Conservation (phyloP, 1,139 yeast species). For the Lodderomyces orthopsilosis region DNA sequence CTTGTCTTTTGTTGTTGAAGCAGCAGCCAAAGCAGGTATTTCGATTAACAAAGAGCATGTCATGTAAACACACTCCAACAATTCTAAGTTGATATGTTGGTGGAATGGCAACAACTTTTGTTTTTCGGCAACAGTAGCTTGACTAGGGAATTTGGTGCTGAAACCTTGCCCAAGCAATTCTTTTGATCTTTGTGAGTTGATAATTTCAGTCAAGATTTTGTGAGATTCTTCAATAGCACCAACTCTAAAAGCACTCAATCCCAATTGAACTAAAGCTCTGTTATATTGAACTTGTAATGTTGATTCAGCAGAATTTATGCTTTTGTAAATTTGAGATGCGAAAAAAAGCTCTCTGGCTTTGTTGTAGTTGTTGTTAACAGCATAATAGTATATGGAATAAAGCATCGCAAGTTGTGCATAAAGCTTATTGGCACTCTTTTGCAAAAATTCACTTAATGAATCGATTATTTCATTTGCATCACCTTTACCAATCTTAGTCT, state of each 20-base stretch:
- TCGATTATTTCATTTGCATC: slow-evolving; percentile 53
- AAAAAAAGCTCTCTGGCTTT: slow-evolving; percentile 87
- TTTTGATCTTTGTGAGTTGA: slow-evolving; percentile 81
- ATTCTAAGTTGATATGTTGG: slow-evolving; percentile 94
- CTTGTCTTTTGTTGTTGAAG: slow-evolving; percentile 41
- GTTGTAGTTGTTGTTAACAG: slow-evolving; percentile 79
- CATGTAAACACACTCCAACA: slow-evolving; percentile 90
- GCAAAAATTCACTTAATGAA: slow-evolving; percentile 61
- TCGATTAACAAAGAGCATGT: slow-evolving; percentile 89
- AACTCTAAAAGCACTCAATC: slow-evolving; percentile 90
- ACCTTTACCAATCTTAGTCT: slow-evolving; percentile 43
- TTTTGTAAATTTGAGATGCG: slow-evolving; percentile 72
- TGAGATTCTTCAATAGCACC: slow-evolving; percentile 87
- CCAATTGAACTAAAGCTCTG: slow-evolving; percentile 93
- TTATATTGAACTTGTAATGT: slow-evolving; percentile 88
- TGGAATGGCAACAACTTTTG: slow-evolving; percentile 95
- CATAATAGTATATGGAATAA: slow-evolving; percentile 84
- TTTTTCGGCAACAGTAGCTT: slow-evolving; percentile 58
- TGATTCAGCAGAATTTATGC: slow-evolving; percentile 78
- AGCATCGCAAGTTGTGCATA: slow-evolving; percentile 71
- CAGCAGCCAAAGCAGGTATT: slow-evolving; percentile 74
- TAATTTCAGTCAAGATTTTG: slow-evolving; percentile 83
- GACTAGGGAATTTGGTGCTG: slow-evolving; percentile 63
- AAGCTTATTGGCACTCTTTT: slow-evolving; percentile 38
- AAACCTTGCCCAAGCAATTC: slow-evolving; percentile 94